A percentile compares a stretch with the other conserved stretches of the same genome.
These are phyloP conservation scores for Arabidopsis hybrid DNA, from an alignment of 441 rosid genomes.

Conservation along the genomic window DNA sequence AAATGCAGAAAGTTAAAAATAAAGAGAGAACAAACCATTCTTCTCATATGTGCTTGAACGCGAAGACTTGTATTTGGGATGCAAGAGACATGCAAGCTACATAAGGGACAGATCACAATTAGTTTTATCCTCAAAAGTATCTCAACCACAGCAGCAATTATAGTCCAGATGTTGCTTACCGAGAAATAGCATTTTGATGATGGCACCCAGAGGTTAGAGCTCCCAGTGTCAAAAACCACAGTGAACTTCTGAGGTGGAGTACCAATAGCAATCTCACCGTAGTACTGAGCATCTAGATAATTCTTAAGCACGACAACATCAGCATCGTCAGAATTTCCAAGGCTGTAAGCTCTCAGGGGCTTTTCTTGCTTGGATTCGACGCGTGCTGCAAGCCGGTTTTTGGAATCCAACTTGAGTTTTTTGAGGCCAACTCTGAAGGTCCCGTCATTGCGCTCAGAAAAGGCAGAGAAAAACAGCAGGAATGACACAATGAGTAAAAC, in stretches of 20 bases:
- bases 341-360: conserved; percentile 42
- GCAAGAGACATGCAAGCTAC: conserved; percentile 67
- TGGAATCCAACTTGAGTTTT: conserved; percentile 56
- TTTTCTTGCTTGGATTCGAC: conserved; percentile 45
- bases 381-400: conserved; percentile 50
- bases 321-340: conserved; percentile 45
- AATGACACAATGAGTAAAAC: conserved; percentile 51
- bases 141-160: neutral
- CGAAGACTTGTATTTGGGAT: conserved; percentile 63
- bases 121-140: neutral
- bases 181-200: conserved; percentile 68
- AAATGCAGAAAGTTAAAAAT: neutral
- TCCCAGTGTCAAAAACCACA: conserved; percentile 73
- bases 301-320: conserved; percentile 70
- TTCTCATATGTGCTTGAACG: conserved; percentile 62
- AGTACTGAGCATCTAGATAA: conserved; percentile 80
- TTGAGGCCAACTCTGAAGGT: conserved; percentile 56
- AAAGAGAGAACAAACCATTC: conserved; percentile 57
- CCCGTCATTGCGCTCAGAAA: conserved; percentile 51
- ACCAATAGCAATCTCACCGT: conserved; percentile 87
- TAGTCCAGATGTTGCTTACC: conserved; percentile 48
- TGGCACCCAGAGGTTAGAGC: conserved; percentile 84
- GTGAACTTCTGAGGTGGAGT: conserved; percentile 78
- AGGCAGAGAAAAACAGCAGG: conserved; percentile 50
- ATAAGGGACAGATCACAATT: conserved; percentile 27